Conservation (phyloP, 2,329 filamentous ascomycete species). For the Sclerotinia glacialis region DNA sequence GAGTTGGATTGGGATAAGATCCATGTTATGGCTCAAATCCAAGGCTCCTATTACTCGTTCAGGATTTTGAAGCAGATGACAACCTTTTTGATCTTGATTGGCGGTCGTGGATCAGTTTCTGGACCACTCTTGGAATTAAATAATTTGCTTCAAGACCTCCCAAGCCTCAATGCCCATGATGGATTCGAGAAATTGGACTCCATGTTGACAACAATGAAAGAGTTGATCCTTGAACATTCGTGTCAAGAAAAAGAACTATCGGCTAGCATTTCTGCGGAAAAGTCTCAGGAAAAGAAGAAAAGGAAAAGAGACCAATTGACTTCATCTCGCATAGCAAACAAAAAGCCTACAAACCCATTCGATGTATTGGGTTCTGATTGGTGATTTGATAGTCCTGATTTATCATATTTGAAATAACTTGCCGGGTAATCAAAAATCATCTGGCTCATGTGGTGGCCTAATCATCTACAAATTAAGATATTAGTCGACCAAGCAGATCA, state of each 20-base stretch:
- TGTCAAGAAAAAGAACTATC: background rate
- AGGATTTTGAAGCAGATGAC: constrained; percentile 38
- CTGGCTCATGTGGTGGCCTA: background rate
- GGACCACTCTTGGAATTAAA: constrained; percentile 23
- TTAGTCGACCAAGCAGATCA: background rate
- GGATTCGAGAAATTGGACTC: constrained; percentile 5
- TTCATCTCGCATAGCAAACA: background rate
- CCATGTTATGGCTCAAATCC: constrained; percentile 37
- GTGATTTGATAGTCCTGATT: background rate
- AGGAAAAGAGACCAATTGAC: constrained; percentile 23
- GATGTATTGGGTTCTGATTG: constrained; percentile 14
- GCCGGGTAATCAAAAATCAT: background rate
- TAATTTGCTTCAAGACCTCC: constrained; percentile 29
- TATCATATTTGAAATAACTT: background rate
- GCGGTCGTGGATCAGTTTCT: constrained; percentile 16
- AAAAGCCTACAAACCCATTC: constrained; percentile 16
- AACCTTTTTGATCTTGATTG: constrained; percentile 25
- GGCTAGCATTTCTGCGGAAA: background rate
- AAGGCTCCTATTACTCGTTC: constrained; percentile 39
- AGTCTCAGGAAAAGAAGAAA: constrained; percentile 27
- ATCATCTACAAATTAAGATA: background rate
- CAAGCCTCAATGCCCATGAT: constrained; percentile 14
- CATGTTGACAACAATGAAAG: background rate
- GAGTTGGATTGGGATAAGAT: constrained; percentile 38
- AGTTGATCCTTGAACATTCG: background rate